phyloP scores from a whole-genome alignment of 1,284 basidiomycete species.

The Naganishia liquefaciens region DNA sequence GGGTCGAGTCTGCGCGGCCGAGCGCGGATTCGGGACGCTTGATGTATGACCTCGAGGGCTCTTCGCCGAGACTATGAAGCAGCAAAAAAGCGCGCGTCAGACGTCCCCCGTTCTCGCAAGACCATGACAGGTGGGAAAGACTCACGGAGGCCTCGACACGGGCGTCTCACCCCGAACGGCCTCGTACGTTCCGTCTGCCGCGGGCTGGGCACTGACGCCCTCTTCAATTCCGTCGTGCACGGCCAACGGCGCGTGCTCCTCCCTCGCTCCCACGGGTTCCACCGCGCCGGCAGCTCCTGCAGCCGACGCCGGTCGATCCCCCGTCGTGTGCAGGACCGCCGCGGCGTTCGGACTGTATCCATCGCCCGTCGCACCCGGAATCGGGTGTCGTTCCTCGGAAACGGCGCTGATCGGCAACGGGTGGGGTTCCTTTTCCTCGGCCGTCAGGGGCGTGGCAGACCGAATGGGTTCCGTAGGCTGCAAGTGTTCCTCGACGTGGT shows the following conservation, averaged over 20 bases:
- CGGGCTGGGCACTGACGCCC: constrained; percentile 6
- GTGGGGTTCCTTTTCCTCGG: constrained; percentile 6
- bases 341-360: background rate
- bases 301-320: constrained; percentile 12
- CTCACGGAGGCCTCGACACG: constrained; percentile 11
- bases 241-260: constrained; percentile 3
- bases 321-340: background rate
- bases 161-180: constrained; percentile 8
- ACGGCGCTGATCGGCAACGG: background rate
- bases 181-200: constrained; percentile 19
- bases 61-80: constrained; percentile 10
- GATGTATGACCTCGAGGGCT: constrained; percentile 50
- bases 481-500: constrained; percentile 19
- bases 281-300: no score
- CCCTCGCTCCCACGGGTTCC: background rate
- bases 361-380: constrained; percentile 9
- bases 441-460: background rate
- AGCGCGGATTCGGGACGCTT: constrained; percentile 28
- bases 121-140: background rate
- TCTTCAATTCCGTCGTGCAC: constrained; percentile 13
- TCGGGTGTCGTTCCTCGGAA: constrained; percentile 3
- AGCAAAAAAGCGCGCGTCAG: background rate
- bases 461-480: constrained; percentile 4
- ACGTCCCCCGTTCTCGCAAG: background rate
- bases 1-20: background rate